These are phyloP conservation scores for Rhizophora apiculata DNA, from an alignment of 345 rosid genomes.

Conservation along the genomic window DNA sequence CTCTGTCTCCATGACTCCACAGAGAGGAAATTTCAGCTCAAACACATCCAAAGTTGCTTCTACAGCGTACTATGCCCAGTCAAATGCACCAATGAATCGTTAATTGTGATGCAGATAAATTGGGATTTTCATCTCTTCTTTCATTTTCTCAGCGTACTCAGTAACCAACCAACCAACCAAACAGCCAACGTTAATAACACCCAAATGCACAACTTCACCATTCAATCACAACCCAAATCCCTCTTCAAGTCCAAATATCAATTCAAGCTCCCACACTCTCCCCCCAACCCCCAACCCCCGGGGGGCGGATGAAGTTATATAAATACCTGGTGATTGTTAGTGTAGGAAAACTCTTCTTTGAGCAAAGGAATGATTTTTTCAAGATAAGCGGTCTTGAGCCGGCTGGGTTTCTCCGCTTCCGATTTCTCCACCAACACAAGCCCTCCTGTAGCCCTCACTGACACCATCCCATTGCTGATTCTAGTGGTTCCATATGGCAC, in stretches of 20 bases:
- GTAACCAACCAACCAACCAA: too few relatives aligned
- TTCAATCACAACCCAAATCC: neutral
- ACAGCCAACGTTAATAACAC: conserved; percentile 4
- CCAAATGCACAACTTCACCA: neutral
- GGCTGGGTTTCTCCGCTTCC: conserved; percentile 59
- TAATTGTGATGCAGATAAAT: neutral
- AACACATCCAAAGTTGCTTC: too few relatives aligned
- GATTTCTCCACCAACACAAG: conserved; percentile 77
- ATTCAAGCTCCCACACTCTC: neutral
- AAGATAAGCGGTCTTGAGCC: conserved; percentile 66
- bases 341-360: conserved; percentile 74
- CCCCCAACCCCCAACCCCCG: too few relatives aligned
- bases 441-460: conserved; percentile 52
- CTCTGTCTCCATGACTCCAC: too few relatives aligned
- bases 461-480: conserved; percentile 29
- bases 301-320: neutral
- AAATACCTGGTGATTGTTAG: conserved; percentile 71
- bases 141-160: neutral
- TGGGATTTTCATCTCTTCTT: neutral
- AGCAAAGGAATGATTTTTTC: conserved; percentile 83
- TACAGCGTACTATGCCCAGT: neutral
- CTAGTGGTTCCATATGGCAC: conserved; percentile 23
- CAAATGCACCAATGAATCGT: neutral
- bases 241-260: neutral
- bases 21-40: too few relatives aligned